Percentiles rank a stretch among this genome's conserved stretches.
These are phyloP conservation scores for Uromyces viciae-fabae DNA, from an alignment of 1,284 basidiomycete species.

Conservation along the genomic window DNA sequence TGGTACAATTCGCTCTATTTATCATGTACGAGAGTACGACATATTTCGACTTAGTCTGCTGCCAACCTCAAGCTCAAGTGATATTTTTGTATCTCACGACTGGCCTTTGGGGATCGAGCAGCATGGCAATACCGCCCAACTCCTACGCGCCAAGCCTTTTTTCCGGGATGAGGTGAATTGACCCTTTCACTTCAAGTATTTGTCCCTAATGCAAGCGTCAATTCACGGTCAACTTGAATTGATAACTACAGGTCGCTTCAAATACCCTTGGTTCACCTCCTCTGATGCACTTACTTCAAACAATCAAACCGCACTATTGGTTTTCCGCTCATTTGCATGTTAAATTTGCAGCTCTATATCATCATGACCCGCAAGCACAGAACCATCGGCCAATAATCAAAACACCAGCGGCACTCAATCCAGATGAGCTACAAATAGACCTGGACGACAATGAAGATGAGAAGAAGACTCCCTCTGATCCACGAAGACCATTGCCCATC, in stretches of 20 bases:
- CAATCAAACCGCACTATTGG: slow-evolving; percentile 83
- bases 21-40: slow-evolving; percentile 85
- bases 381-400: not conserved
- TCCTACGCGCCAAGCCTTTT: slow-evolving; percentile 76
- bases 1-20: slow-evolving; percentile 72
- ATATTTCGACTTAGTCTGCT: slow-evolving; percentile 61
- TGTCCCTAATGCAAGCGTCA: not conserved
- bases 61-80: slow-evolving; percentile 56
- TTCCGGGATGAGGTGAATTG: slow-evolving; percentile 66
- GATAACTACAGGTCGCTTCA: slow-evolving; percentile 58
- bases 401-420: slow-evolving; percentile 57
- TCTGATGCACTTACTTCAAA: slow-evolving; percentile 70
- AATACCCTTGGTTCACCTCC: slow-evolving; percentile 84
- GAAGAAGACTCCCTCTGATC: not conserved
- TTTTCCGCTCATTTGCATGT: slow-evolving; percentile 92
- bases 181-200: not conserved
- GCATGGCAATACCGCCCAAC: slow-evolving; percentile 66
- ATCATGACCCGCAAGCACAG: slow-evolving; percentile 57
- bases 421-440: slow-evolving; percentile 62
- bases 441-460: slow-evolving; percentile 59
- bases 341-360: slow-evolving; percentile 67
- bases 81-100: slow-evolving; percentile 89
- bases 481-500: not conserved
- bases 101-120: slow-evolving; percentile 87
- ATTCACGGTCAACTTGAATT: slow-evolving; percentile 6